Percentiles rank a stretch among this genome's conserved stretches.
Conservation (phyloP, 192 early-diverging fungal species). For the Chytriomyces hyalinus region DNA sequence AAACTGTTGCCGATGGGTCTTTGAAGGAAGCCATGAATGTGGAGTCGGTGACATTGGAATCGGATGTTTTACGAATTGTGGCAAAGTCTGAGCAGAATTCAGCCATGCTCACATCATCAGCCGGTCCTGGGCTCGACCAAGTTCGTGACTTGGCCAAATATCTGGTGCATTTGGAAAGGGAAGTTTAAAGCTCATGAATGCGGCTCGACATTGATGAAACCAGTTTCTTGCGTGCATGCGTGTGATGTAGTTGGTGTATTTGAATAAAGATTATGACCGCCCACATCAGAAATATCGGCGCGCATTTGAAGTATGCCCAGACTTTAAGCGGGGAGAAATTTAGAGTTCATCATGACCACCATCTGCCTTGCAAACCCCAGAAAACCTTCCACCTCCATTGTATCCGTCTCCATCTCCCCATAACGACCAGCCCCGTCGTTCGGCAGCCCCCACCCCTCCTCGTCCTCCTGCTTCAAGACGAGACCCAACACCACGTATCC, state of each 20-base stretch:
- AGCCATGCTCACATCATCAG: not conserved
- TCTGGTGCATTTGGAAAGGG: slow-evolving; percentile 19
- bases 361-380: slow-evolving; percentile 4
- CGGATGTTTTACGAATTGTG: not conserved
- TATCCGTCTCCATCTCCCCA: slow-evolving; percentile 6
- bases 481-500: not conserved
- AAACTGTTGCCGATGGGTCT: not conserved
- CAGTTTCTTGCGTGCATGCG: no score
- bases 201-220: no score
- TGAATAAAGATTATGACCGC: no score
- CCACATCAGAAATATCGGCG: no score
- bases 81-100: not conserved
- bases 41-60: not conserved
- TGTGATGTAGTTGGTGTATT: no score
- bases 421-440: slow-evolving; percentile 17
- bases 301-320: no score
- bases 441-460: slow-evolving; percentile 7
- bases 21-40: not conserved
- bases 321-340: no score
- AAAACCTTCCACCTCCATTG: slow-evolving; percentile 18
- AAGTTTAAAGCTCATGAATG: not conserved
- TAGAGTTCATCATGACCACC: no score
- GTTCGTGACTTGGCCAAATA: slow-evolving; percentile 8
- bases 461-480: slow-evolving; percentile 23
- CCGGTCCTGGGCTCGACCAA: slow-evolving; percentile 5